These are phyloP conservation scores for Niveomyces coronatus DNA, from an alignment of 2,329 filamentous ascomycete genomes.

Conservation along the genomic window DNA sequence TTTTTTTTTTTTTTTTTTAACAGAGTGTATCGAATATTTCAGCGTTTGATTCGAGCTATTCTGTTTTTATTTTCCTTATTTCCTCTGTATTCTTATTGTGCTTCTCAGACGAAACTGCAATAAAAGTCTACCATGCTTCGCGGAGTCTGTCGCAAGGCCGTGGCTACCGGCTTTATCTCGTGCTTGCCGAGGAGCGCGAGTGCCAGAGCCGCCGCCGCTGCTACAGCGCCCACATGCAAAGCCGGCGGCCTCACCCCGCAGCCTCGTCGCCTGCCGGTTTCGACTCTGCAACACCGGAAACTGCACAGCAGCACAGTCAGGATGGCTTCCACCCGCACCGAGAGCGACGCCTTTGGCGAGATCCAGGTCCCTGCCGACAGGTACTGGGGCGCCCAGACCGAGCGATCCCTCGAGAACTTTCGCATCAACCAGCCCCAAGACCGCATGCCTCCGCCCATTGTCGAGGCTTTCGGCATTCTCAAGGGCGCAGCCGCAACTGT, in stretches of 20 bases:
- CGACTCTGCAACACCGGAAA: slow-evolving; percentile 6
- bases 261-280: neutral
- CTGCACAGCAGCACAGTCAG: slow-evolving; percentile 19
- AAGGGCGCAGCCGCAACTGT: slow-evolving; percentile 94
- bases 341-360: slow-evolving; percentile 97
- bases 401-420: slow-evolving; percentile 95
- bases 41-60: too few relatives aligned
- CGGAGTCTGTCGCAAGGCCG: neutral
- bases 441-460: slow-evolving; percentile 88
- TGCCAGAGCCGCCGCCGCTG: slow-evolving; percentile 4
- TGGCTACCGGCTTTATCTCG: neutral
- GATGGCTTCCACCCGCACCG: slow-evolving; percentile 59
- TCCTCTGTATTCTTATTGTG: slow-evolving; percentile 11
- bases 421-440: slow-evolving; percentile 99
- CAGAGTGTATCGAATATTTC: too few relatives aligned
- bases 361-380: slow-evolving; percentile 83
- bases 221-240: slow-evolving; percentile 7
- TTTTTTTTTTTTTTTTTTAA: too few relatives aligned
- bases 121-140: neutral
- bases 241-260: slow-evolving; percentile 5
- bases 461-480: slow-evolving; percentile 90
- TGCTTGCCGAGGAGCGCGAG: slow-evolving; percentile 4
- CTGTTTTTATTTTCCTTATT: neutral
- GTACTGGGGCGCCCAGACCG: slow-evolving; percentile 98
- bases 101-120: neutral